Conservation (phyloP, 2,329 filamentous ascomycete species). For the Fragosphaeria purpurea region DNA sequence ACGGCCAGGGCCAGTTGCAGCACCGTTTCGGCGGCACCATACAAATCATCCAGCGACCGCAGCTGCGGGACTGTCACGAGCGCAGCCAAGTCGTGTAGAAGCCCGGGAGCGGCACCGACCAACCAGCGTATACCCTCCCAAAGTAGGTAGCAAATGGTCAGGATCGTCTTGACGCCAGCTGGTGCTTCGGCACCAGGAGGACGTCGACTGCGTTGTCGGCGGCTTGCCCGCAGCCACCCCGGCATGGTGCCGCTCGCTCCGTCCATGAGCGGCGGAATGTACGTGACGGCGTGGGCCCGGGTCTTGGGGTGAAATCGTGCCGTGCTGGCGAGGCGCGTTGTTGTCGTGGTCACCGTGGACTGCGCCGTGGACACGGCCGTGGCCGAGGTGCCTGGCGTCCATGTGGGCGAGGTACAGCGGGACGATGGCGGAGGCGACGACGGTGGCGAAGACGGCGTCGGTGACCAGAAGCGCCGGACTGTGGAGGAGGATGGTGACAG, state of each 20-base stretch:
- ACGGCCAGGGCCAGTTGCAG: conserved; percentile 8
- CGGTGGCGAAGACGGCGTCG: conserved; percentile 1
- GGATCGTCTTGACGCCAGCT: no score
- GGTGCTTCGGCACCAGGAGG: not conserved
- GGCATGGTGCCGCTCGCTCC: conserved; percentile 22
- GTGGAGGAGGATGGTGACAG: no score
- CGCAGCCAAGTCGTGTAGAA: not conserved
- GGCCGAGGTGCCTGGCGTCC: not conserved
- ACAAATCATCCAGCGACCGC: conserved; percentile 21
- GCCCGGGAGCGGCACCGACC: not conserved
- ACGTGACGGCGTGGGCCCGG: conserved; percentile 17
- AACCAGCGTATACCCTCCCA: conserved; percentile 8
- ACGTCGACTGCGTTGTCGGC: not conserved
- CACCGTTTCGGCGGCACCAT: conserved; percentile 19
- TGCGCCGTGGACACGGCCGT: not conserved
- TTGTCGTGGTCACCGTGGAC: not conserved
- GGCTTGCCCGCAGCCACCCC: conserved; percentile 15
- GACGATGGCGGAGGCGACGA: not conserved
- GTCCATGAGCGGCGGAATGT: conserved; percentile 26
- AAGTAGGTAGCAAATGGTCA: not conserved
- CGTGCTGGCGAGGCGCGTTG: not conserved
- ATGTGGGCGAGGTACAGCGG: not conserved
- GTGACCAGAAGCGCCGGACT: conserved; percentile 10
- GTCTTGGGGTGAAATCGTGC: not conserved
- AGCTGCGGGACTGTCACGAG: conserved; percentile 1